Percentiles rank a stretch among this genome's conserved stretches.
Conservation (phyloP, 192 early-diverging fungal genomes). For the Dissophora ornata region DNA sequence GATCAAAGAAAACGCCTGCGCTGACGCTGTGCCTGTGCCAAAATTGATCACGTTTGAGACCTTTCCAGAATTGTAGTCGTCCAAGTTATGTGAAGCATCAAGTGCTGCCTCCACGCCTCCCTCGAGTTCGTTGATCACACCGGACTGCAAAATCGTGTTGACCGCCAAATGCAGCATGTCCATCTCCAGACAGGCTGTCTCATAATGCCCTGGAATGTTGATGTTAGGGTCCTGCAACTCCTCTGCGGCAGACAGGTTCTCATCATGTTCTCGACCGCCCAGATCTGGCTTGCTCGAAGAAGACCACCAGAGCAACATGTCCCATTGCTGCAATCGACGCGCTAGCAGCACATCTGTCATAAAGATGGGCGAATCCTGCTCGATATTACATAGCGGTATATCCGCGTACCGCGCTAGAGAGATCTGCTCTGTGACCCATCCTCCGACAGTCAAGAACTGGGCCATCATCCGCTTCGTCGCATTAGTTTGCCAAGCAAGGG, state of each 20-base stretch:
- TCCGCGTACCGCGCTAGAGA: constrained; percentile 83
- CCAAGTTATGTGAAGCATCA: constrained; percentile 64
- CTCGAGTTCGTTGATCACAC: constrained; percentile 83
- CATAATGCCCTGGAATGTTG: constrained; percentile 80
- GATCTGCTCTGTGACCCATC: constrained; percentile 79
- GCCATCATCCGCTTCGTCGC: constrained; percentile 77
- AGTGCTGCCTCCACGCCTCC: constrained; percentile 60
- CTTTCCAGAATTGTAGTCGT: constrained; percentile 67
- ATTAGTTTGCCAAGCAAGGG: constrained; percentile 87
- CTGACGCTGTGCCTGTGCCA: constrained; percentile 58
- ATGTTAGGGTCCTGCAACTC: constrained; percentile 77
- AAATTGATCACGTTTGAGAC: constrained; percentile 47
- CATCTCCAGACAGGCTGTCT: constrained; percentile 86
- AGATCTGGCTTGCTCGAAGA: constrained; percentile 82
- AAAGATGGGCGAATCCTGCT: constrained; percentile 83
- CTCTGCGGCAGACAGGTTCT: constrained; percentile 65
- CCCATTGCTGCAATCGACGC: constrained; percentile 76
- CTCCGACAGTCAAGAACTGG: constrained; percentile 78
- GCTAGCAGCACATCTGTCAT: constrained; percentile 89
- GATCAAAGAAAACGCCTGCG: constrained; percentile 79
- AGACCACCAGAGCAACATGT: constrained; percentile 94
- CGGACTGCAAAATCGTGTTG: constrained; percentile 83
- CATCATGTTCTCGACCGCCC: constrained; percentile 87
- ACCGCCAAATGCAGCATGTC: constrained; percentile 83
- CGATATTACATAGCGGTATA: constrained; percentile 92